Conservation (phyloP, 2,329 filamentous ascomycete genomes). For the Ascochyta rabiei region DNA sequence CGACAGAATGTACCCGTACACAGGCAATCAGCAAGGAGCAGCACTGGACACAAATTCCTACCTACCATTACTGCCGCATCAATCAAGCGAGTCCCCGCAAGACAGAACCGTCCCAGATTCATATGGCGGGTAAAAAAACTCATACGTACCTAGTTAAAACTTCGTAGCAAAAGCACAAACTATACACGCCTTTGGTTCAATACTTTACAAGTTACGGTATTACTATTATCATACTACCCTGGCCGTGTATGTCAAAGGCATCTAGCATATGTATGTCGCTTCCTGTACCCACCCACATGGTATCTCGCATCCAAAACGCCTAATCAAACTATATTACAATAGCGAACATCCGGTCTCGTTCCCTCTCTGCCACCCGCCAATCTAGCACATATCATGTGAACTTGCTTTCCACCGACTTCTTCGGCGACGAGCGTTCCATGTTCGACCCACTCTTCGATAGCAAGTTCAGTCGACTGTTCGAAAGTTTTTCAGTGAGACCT, state of each 20-base stretch:
- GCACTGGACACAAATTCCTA: not conserved
- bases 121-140: not conserved
- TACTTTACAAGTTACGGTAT: not conserved
- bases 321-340: not conserved
- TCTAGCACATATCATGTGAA: not conserved
- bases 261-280: not conserved
- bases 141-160: not conserved
- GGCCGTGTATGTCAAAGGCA: not conserved
- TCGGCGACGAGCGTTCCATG: conserved; percentile 3
- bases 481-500: conserved; percentile 10
- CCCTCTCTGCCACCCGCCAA: not conserved
- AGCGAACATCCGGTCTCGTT: not conserved
- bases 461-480: conserved; percentile 11
- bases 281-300: not conserved
- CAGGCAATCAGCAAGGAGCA: not conserved
- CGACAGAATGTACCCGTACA: not conserved
- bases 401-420: conserved; percentile 6
- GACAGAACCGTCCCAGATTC: not conserved
- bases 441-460: conserved; percentile 6
- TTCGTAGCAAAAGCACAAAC: not conserved
- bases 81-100: not conserved
- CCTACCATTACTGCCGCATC: not conserved
- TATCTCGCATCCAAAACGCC: conserved; percentile 14
- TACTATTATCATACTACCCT: not conserved
- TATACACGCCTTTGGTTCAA: not conserved